These are phyloP conservation scores for Melastoma malabathricum DNA, from an alignment of 345 rosid genomes.

Conservation along the genomic window DNA sequence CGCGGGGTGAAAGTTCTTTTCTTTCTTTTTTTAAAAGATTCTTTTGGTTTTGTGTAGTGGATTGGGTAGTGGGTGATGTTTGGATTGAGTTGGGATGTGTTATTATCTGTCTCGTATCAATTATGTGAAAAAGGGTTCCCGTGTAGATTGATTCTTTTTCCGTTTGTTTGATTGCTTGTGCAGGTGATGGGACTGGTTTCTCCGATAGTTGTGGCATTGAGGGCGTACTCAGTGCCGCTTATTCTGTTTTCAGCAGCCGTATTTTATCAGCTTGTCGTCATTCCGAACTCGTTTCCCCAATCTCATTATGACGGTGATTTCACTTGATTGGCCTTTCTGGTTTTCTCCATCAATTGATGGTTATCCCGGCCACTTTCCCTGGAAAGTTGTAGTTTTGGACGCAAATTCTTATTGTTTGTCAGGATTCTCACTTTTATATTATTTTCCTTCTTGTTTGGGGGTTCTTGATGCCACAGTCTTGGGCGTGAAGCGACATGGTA, in stretches of 20 bases:
- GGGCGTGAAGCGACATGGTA: constrained; percentile 39
- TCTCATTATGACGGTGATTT: constrained; percentile 71
- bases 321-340: not conserved
- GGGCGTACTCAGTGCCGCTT: constrained; percentile 52
- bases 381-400: not conserved
- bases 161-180: not conserved
- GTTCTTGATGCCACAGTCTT: constrained; percentile 29
- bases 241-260: constrained; percentile 42
- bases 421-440: not conserved
- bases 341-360: not conserved
- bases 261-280: constrained; percentile 63
- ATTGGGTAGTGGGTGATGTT: no score
- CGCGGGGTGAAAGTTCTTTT: no score
- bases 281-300: constrained; percentile 64
- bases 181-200: constrained; percentile 27
- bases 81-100: no score
- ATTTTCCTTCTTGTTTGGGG: not conserved
- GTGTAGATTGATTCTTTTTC: no score
- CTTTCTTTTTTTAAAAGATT: no score
- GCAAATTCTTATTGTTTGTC: not conserved
- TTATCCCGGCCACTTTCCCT: not conserved
- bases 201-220: constrained; percentile 20
- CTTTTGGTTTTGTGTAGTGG: no score
- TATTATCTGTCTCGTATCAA: no score
- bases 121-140: no score